These are phyloP conservation scores for Debaryomyces sp. DNA, from an alignment of 1,139 yeast genomes.

Conservation along the genomic window DNA sequence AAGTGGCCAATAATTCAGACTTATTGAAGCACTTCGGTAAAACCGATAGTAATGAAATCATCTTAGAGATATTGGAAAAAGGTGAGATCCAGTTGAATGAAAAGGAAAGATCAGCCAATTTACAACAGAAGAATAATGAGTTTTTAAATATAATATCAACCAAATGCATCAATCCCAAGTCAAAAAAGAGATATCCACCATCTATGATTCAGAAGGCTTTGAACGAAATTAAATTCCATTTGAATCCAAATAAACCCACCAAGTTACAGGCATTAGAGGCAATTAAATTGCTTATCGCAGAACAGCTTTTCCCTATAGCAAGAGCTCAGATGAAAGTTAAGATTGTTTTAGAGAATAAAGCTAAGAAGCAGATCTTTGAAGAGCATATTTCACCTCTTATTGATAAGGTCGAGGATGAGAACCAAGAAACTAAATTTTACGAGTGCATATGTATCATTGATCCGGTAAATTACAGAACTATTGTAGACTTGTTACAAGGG, in stretches of 20 bases:
- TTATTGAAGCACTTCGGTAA: slow-evolving; percentile 73
- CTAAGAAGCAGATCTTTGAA: slow-evolving; percentile 46
- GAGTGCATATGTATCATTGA: slow-evolving; percentile 77
- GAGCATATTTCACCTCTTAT: slow-evolving; percentile 55
- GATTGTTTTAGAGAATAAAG: slow-evolving; percentile 53
- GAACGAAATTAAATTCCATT: slow-evolving; percentile 77
- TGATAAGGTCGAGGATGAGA: slow-evolving; percentile 58
- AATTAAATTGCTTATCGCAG: slow-evolving; percentile 71
- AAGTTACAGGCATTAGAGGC: slow-evolving; percentile 93
- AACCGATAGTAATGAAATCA: slow-evolving; percentile 71
- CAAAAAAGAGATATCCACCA: slow-evolving; percentile 91
- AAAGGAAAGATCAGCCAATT: slow-evolving; percentile 81
- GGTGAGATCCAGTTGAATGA: slow-evolving; percentile 96
- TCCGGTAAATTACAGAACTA: slow-evolving; percentile 79
- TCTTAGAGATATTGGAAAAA: slow-evolving; percentile 76
- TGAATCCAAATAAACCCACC: slow-evolving; percentile 76
- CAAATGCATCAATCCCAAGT: slow-evolving; percentile 87
- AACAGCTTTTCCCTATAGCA: slow-evolving; percentile 88
- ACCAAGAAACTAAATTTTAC: slow-evolving; percentile 48
- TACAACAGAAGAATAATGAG: slow-evolving; percentile 78
- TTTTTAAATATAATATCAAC: slow-evolving; percentile 82
- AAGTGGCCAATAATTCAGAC: slow-evolving; percentile 89
- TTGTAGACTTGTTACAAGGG: slow-evolving; percentile 64
- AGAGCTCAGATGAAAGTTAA: slow-evolving; percentile 92
- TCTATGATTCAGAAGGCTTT: slow-evolving; percentile 90